Evolutionary conservation across 2,329 filamentous ascomycete genomes (phyloP).

Genomic region (Pestalotiopsis sp.): DNA sequence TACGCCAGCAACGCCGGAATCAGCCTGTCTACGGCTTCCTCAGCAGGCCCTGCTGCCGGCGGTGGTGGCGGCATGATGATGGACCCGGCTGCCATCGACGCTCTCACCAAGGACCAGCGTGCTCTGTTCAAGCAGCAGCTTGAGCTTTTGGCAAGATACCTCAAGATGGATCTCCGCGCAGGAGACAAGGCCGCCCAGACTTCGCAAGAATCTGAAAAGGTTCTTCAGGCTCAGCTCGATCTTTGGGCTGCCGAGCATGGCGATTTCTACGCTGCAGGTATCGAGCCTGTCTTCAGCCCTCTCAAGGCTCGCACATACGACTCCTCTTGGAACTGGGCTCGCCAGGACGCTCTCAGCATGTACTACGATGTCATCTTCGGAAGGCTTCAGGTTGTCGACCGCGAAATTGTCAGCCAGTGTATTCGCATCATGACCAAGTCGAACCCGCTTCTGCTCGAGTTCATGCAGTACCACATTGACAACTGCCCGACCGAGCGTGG

Average conservation of each 20-base stretch:
- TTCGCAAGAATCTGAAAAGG: conserved; percentile 80
- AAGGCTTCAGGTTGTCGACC: conserved; percentile 86
- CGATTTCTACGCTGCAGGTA: conserved; percentile 92
- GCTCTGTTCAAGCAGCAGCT: conserved; percentile 98
- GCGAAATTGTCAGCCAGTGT: conserved; percentile 97
- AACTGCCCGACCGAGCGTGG: conserved; percentile 96
- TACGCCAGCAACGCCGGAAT: conserved; percentile 85
- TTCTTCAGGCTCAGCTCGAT: conserved; percentile 90
- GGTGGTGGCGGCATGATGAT: conserved; percentile 94
- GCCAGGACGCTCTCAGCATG: conserved; percentile 96
- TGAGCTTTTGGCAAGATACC: conserved; percentile 89
- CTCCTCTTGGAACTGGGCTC: conserved; percentile 98
- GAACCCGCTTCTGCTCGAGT: conserved; percentile 91
- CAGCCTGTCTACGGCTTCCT: conserved; percentile 74
- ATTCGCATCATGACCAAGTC: conserved; percentile 99
- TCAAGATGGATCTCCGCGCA: conserved; percentile 95
- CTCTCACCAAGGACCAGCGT: conserved; percentile 93
- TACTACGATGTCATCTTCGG: conserved; percentile 99
- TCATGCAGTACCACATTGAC: conserved; percentile 99
- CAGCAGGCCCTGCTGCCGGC: conserved; percentile 70
- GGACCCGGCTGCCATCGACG: conserved; percentile 96
- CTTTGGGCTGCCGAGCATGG: conserved; percentile 95
- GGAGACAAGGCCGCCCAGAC: conserved; percentile 91
- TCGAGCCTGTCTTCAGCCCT: conserved; percentile 89
- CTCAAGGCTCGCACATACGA: conserved; percentile 97